A percentile compares a stretch with the other conserved stretches of the same genome.
Conservation (phyloP, 768 basidiomycete genomes). For the Mrakia blollopis region DNA sequence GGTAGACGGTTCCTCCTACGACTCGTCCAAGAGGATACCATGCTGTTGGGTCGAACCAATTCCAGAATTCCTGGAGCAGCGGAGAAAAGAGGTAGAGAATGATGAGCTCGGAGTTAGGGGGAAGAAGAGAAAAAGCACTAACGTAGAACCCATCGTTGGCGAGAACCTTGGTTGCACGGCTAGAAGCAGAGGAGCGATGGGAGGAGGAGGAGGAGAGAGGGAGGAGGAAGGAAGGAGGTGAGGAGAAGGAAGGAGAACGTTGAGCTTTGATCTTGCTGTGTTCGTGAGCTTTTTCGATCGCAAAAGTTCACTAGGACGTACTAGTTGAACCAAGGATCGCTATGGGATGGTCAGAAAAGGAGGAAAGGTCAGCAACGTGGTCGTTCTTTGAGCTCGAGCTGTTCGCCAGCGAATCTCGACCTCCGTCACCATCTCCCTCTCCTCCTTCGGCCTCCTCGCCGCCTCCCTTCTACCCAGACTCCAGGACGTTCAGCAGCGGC, state of each 20-base stretch:
- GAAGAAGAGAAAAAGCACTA: slow-evolving; percentile 40
- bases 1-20: slow-evolving; percentile 97
- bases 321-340: slow-evolving; percentile 99
- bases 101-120: background rate
- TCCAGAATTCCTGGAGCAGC: slow-evolving; percentile 97
- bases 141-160: slow-evolving; percentile 95
- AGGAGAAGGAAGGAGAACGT: slow-evolving; percentile 19
- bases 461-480: background rate
- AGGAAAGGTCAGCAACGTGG: background rate
- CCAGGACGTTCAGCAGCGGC: too few relatives aligned
- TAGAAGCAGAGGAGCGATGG: slow-evolving; percentile 43
- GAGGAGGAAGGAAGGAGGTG: slow-evolving; percentile 28
- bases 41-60: slow-evolving; percentile 99
- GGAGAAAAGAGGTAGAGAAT: background rate
- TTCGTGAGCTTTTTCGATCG: background rate
- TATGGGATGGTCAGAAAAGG: slow-evolving; percentile 39
- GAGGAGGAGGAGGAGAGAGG: background rate
- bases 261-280: slow-evolving; percentile 12
- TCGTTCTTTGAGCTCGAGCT: slow-evolving; percentile 10
- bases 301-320: slow-evolving; percentile 49
- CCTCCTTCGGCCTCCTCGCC: background rate
- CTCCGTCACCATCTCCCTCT: background rate
- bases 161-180: slow-evolving; percentile 87
- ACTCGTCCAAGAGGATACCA: slow-evolving; percentile 99
- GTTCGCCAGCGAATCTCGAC: slow-evolving; percentile 4